Evolutionary conservation across 129 eudicot species (phyloP).

Genomic region (Arctium lappa): DNA sequence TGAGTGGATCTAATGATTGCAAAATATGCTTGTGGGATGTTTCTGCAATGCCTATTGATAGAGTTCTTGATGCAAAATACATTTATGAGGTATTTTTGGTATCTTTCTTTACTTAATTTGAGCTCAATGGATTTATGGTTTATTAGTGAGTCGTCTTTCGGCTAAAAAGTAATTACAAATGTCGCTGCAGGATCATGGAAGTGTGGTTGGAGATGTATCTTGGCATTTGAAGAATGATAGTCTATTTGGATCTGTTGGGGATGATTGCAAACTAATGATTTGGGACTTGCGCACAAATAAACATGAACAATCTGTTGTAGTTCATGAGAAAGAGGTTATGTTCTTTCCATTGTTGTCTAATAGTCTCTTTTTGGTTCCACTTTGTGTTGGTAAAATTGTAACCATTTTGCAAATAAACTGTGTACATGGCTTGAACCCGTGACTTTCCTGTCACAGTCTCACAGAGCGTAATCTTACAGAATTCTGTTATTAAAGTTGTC

Average conservation of each 20-base stretch:
- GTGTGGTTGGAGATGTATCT: slow-evolving; percentile 82
- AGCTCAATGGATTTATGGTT: not conserved
- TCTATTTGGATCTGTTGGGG: slow-evolving; percentile 94
- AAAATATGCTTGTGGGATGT: slow-evolving; percentile 93
- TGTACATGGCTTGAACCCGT: too few relatives aligned
- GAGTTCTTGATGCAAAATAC: slow-evolving; percentile 62
- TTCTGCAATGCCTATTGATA: slow-evolving; percentile 59
- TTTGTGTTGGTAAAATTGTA: not conserved
- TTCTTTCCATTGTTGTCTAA: not conserved
- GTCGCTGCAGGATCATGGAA: slow-evolving; percentile 61
- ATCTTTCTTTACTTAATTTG: not conserved
- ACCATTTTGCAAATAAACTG: not conserved
- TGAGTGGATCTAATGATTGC: slow-evolving; percentile 88
- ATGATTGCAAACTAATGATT: slow-evolving; percentile 79
- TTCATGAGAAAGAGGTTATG: slow-evolving; percentile 88
- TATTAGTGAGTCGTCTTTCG: not conserved
- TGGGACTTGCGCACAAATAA: slow-evolving; percentile 90
- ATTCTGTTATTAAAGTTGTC: not conserved
- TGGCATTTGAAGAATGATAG: slow-evolving; percentile 86
- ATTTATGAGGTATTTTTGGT: slow-evolving; percentile 45
- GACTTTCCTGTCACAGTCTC: too few relatives aligned
- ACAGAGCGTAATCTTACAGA: not conserved
- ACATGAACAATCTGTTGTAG: slow-evolving; percentile 69
- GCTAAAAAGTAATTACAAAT: not conserved
- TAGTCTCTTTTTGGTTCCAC: not conserved